phyloP scores from a whole-genome alignment of 768 basidiomycete genomes.

The Auricularia heimuer region DNA sequence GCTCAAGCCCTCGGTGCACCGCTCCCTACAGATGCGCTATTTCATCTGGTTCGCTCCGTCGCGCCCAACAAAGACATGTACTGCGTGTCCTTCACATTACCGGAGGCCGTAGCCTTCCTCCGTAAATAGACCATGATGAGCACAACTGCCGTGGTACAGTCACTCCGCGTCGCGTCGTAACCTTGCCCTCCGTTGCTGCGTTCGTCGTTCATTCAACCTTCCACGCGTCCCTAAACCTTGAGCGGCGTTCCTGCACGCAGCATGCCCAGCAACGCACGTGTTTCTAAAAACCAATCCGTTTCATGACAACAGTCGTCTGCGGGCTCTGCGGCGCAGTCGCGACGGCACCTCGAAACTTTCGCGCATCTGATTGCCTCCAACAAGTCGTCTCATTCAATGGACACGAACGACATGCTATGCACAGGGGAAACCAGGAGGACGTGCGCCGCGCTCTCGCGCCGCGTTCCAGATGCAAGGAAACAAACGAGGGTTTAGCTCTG shows the following conservation, averaged over 20 bases:
- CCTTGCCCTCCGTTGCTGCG: no score
- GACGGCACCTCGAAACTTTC: no score
- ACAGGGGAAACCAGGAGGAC: neutral
- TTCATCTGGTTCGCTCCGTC: conserved; percentile 83
- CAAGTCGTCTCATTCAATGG: neutral
- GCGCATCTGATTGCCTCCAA: neutral
- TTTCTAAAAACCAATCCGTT: no score
- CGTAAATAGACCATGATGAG: no score
- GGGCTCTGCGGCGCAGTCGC: no score
- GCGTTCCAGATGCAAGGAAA: neutral
- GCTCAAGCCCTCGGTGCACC: conserved; percentile 3
- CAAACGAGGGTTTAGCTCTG: neutral
- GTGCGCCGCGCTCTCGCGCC: neutral
- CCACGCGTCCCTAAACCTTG: no score
- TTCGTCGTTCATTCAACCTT: no score
- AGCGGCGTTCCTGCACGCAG: no score
- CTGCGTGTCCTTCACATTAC: conserved; percentile 80
- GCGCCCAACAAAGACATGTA: conserved; percentile 98
- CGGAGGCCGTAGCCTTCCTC: conserved; percentile 29
- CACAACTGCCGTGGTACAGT: no score
- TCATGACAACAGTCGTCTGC: no score
- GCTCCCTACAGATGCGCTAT: conserved; percentile 31
- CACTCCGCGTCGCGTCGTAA: no score
- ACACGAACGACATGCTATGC: neutral
- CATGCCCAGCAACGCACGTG: no score